Percentiles rank a stretch among this genome's conserved stretches.
These are phyloP conservation scores for Thinopyrum obtusiflorum DNA, from an alignment of 202 grass and related monocot genomes.

Conservation along the genomic window DNA sequence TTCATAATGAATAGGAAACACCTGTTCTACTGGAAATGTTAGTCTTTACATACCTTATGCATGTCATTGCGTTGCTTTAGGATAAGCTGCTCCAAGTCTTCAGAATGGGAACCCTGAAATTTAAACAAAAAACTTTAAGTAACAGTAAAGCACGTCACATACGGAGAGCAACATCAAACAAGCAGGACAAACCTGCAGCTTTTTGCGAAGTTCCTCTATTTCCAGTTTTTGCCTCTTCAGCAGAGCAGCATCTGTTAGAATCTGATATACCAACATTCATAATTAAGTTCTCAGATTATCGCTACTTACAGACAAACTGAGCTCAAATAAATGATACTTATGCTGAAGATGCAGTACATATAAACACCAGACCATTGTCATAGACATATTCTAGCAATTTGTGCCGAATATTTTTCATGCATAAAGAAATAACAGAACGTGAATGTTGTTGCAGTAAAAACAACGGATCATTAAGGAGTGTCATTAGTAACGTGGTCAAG, in stretches of 20 bases:
- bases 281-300: conserved; percentile 12
- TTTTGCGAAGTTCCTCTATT: conserved; percentile 88
- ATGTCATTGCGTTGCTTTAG: conserved; percentile 92
- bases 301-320: conserved; percentile 23
- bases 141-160: conserved; percentile 12
- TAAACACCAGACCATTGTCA: background rate
- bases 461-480: background rate
- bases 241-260: conserved; percentile 92
- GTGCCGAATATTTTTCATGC: conserved; percentile 7
- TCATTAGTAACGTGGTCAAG: background rate
- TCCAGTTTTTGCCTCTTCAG: conserved; percentile 90
- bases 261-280: conserved; percentile 34
- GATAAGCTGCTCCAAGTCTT: conserved; percentile 86
- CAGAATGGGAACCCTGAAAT: conserved; percentile 93
- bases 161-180: background rate
- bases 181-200: conserved; percentile 67
- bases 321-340: background rate
- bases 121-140: conserved; percentile 23
- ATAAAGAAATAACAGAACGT: background rate
- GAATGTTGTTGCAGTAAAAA: background rate
- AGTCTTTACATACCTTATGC: conserved; percentile 67
- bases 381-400: background rate
- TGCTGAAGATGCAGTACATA: background rate
- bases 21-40: background rate
- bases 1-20: background rate